These are phyloP conservation scores for Scenedesmus sp. DNA, from an alignment of 163 green algal species.

Conservation along the genomic window DNA sequence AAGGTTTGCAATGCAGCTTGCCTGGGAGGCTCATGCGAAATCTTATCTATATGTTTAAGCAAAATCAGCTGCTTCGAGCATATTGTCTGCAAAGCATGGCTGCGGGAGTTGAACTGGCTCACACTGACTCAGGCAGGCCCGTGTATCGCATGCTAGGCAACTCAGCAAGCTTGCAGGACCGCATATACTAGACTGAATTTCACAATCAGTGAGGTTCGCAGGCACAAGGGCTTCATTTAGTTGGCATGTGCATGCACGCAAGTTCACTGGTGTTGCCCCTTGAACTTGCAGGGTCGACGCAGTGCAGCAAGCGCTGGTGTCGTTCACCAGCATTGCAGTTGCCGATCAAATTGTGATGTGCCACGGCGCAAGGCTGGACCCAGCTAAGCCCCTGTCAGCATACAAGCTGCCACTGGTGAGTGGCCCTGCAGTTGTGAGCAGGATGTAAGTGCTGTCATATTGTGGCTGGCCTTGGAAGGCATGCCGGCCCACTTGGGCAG, in stretches of 20 bases:
- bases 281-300: constrained; percentile 80
- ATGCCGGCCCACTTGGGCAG: too few relatives aligned
- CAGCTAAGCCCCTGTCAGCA: constrained; percentile 68
- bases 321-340: constrained; percentile 80
- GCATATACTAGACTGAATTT: neutral
- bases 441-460: neutral
- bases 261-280: neutral
- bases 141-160: neutral
- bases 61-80: neutral
- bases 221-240: neutral
- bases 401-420: constrained; percentile 83
- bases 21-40: neutral
- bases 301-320: constrained; percentile 84
- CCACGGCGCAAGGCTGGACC: constrained; percentile 80
- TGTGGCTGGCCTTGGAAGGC: neutral
- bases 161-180: neutral
- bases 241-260: neutral
- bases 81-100: neutral
- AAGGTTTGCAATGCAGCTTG: constrained; percentile 57
- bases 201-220: neutral
- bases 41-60: neutral
- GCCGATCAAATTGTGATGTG: constrained; percentile 92
- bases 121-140: constrained; percentile 1
- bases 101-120: neutral
- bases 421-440: neutral